A percentile compares a stretch with the other conserved stretches of the same genome.
phyloP scores from a whole-genome alignment of 2,329 filamentous ascomycete species.

The Huntiella decipiens region DNA sequence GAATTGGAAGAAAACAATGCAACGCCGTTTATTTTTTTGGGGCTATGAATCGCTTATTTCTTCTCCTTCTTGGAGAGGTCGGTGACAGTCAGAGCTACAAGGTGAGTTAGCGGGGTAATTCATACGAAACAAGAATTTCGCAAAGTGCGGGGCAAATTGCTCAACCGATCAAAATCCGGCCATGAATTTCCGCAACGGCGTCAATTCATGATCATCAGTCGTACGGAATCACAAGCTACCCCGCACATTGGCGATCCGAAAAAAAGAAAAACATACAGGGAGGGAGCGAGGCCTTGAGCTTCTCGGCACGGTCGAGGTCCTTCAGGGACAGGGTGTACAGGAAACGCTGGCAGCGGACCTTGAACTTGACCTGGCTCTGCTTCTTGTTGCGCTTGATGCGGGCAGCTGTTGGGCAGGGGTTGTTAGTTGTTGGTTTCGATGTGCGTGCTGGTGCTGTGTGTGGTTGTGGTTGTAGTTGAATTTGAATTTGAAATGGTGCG shows the following conservation, averaged over 20 bases:
- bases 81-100: constrained; percentile 30
- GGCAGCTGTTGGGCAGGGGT: constrained; percentile 37
- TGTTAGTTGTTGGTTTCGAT: neutral
- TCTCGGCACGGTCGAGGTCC: constrained; percentile 98
- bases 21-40: constrained; percentile 12
- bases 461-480: too few relatives aligned
- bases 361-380: constrained; percentile 95
- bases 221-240: too few relatives aligned
- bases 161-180: too few relatives aligned
- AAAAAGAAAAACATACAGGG: constrained; percentile 45
- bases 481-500: too few relatives aligned
- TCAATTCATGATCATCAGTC: too few relatives aligned
- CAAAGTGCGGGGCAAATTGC: neutral
- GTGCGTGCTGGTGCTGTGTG: neutral
- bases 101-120: constrained; percentile 4
- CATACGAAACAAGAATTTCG: neutral
- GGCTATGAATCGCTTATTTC: constrained; percentile 12
- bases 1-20: constrained; percentile 10
- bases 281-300: constrained; percentile 97
- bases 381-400: constrained; percentile 93
- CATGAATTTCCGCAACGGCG: too few relatives aligned
- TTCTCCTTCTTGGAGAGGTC: constrained; percentile 35
- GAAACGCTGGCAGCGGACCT: constrained; percentile 94
- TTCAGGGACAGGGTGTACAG: constrained; percentile 97
- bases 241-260: too few relatives aligned